Base-by-base conservation (phyloP, 1,284 basidiomycete species). In the Ceratobasidium sp. region DNA sequence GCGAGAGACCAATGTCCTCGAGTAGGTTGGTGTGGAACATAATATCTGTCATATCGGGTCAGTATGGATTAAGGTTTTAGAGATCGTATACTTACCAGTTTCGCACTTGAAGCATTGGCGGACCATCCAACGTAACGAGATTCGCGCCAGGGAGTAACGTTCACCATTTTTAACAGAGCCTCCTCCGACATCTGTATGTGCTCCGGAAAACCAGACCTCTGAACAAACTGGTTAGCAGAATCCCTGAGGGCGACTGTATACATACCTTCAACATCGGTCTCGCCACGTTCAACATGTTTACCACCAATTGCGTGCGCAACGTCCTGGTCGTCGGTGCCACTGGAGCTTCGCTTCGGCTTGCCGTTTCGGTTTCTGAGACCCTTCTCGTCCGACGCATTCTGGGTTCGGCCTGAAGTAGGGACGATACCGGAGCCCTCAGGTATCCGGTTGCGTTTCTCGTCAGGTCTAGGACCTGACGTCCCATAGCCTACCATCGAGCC, bases 61-160 rank as follows among this genome's bases (percentile, higher is more conserved):
- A 24, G 50, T 17, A 15, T 19, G 54, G 24, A 29, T 3, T 24
- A 47, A 15, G 1, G 6, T 11, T 24, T 24, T 29, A 57, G 24
- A 27, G 4, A 41, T 24, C n/a, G 31, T 5, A 44, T 24, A 17
- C 71, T 9, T 45, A 73, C 71, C 79, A 5, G 78, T 79, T 53
- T 79, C 63, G 62, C 78, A 79, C 22, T 69, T 71, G 77, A 80
- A 78, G 9, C 78, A 72, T 50, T 80, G 76, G 24, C 78, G 66
- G 19, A 80, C 59, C 79, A 80, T 80, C 79, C 79, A 80, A 19
- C 78, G 50, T 19, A 80, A 56, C 1, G 79, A 77, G 47, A 79
- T 76, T 17, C 77, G 54, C 1, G 79, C 77, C 7, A 80, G 71
- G 14, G 64, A 64, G 65, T 80, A 77, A 8, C 77, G 67, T 8